Evolutionary conservation across 2,329 filamentous ascomycete species (phyloP).

Genomic region (Aureobasidium sp.): DNA sequence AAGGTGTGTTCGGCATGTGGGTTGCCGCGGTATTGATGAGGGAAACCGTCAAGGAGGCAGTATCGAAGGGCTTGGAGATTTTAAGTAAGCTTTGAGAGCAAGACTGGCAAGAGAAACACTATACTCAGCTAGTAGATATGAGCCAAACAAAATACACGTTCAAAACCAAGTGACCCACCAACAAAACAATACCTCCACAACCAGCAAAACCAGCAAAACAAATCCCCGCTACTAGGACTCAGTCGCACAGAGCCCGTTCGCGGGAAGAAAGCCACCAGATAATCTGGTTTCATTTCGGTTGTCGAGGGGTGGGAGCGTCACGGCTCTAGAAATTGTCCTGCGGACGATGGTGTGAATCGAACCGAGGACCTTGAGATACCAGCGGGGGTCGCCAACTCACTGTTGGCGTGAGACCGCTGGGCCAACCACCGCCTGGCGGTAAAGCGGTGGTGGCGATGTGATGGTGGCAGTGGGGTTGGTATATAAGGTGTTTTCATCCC

Average conservation of each 20-base stretch:
- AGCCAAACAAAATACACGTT: background rate
- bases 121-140: background rate
- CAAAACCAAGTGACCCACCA: background rate
- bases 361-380: background rate
- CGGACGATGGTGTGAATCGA: background rate
- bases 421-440: background rate
- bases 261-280: too few species aligned
- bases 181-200: too few species aligned
- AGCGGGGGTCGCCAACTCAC: background rate
- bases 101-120: background rate
- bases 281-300: background rate
- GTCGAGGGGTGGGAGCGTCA: background rate
- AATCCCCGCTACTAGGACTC: too few species aligned
- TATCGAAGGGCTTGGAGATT: too few species aligned
- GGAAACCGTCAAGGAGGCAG: background rate
- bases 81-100: background rate
- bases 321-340: too few species aligned
- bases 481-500: too few species aligned
- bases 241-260: too few species aligned
- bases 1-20: conserved; percentile 1
- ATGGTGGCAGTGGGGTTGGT: too few species aligned
- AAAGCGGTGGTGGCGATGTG: too few species aligned
- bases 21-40: background rate
- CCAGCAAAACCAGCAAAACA: too few species aligned
- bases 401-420: background rate